Conservation (phyloP, 305 asterid species). For the Rubia peregrina region DNA sequence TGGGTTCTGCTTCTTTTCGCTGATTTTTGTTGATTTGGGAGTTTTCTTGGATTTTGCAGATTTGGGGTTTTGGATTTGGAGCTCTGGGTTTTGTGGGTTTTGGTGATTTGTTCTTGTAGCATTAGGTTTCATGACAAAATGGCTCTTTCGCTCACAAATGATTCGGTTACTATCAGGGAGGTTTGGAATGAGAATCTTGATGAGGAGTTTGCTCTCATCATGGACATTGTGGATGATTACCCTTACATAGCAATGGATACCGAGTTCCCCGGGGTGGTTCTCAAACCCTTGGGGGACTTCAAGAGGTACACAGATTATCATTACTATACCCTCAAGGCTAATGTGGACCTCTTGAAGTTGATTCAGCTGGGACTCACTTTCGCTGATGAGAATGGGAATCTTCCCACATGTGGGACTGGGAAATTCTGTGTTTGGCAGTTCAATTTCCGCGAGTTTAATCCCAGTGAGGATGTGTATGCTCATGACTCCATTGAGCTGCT, state of each 20-base stretch:
- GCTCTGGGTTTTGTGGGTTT: constrained; percentile 16
- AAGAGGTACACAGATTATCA: constrained; percentile 20
- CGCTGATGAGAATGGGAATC: constrained; percentile 27
- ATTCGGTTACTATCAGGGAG: constrained; percentile 30
- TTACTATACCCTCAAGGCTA: constrained; percentile 25
- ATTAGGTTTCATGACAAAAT: constrained; percentile 21
- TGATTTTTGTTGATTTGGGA: neutral
- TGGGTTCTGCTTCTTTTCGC: constrained; percentile 3
- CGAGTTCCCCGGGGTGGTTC: constrained; percentile 27
- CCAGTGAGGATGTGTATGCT: constrained; percentile 24
- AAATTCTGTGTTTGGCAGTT: constrained; percentile 32
- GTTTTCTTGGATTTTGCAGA: constrained; percentile 1
- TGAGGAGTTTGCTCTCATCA: constrained; percentile 27
- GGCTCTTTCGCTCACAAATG: constrained; percentile 21
- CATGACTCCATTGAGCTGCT: constrained; percentile 31
- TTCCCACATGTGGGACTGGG: constrained; percentile 34
- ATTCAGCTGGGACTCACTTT: constrained; percentile 32
- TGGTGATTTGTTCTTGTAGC: constrained; percentile 11
- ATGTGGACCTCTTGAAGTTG: constrained; percentile 31
- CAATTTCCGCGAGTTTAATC: constrained; percentile 29
- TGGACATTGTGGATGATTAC: constrained; percentile 26
- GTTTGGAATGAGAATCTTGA: constrained; percentile 35
- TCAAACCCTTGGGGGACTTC: constrained; percentile 23
- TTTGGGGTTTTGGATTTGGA: constrained; percentile 8
- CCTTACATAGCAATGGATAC: constrained; percentile 30